A percentile compares a stretch with the other conserved stretches of the same genome.
Evolutionary conservation across 371 early-diverging fungal species (phyloP).

Genomic region (Rhizopus arrhizus): DNA sequence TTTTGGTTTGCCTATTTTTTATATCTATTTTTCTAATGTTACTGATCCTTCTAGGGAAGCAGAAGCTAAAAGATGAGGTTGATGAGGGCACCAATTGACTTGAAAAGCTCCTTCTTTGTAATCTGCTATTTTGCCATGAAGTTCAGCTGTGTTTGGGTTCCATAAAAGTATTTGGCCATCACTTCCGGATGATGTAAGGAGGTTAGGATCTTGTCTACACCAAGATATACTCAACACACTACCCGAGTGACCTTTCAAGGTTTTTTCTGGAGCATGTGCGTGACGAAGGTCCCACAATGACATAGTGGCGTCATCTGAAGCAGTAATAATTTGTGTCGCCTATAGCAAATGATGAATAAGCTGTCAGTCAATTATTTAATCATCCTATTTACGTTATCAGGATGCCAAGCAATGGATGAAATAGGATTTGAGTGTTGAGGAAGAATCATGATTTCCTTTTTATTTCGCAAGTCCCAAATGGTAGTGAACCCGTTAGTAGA

Average conservation of each 20-base stretch:
- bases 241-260: conserved; percentile 77
- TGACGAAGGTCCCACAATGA: conserved; percentile 94
- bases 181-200: conserved; percentile 88
- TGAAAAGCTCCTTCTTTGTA: conserved; percentile 90
- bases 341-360: conserved; percentile 1
- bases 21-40: conserved; percentile 3
- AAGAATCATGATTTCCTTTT: conserved; percentile 85
- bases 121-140: conserved; percentile 77
- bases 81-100: conserved; percentile 89
- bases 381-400: conserved; percentile 69
- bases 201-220: conserved; percentile 90
- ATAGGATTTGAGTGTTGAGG: conserved; percentile 66
- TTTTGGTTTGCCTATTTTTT: neutral
- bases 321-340: conserved; percentile 39
- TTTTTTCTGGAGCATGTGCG: conserved; percentile 87
- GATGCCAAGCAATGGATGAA: conserved; percentile 93
- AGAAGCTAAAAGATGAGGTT: conserved; percentile 85
- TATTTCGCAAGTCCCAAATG: conserved; percentile 92
- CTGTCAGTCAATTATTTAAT: neutral
- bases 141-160: conserved; percentile 76
- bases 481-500: conserved; percentile 91
- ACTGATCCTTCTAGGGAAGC: conserved; percentile 90
- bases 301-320: conserved; percentile 89
- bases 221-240: conserved; percentile 89
- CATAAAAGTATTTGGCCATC: conserved; percentile 93